phyloP scores from a whole-genome alignment of 129 eudicot genomes.

The Chrysanthemum makinoi region DNA sequence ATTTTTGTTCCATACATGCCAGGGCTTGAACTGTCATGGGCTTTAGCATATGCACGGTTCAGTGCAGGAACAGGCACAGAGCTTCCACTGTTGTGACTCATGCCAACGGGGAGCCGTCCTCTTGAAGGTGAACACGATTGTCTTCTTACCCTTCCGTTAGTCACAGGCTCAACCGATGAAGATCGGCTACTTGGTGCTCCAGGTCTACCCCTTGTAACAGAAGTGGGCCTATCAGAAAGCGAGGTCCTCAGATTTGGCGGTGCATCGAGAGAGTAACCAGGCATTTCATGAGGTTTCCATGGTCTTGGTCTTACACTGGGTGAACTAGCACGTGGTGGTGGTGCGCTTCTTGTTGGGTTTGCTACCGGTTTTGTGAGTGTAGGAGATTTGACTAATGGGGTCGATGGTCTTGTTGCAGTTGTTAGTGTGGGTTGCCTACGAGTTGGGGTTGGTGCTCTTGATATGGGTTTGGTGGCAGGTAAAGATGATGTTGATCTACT shows the following conservation, averaged over 20 bases:
- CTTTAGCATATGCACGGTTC: slow-evolving; percentile 76
- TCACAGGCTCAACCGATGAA: slow-evolving; percentile 71
- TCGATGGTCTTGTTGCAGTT: slow-evolving; percentile 38
- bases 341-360: slow-evolving; percentile 39
- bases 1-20: slow-evolving; percentile 79
- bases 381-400: slow-evolving; percentile 41
- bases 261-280: slow-evolving; percentile 82
- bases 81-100: slow-evolving; percentile 65
- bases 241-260: slow-evolving; percentile 91
- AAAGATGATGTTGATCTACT: slow-evolving; percentile 49
- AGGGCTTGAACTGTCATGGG: slow-evolving; percentile 77
- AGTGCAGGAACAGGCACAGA: slow-evolving; percentile 75
- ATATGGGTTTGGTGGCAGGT: slow-evolving; percentile 49
- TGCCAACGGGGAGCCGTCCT: slow-evolving; percentile 79
- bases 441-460: slow-evolving; percentile 77
- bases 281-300: slow-evolving; percentile 98
- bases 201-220: slow-evolving; percentile 86
- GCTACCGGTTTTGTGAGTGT: slow-evolving; percentile 40
- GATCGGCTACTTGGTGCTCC: slow-evolving; percentile 77
- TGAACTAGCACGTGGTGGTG: slow-evolving; percentile 65
- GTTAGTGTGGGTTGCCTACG: slow-evolving; percentile 62
- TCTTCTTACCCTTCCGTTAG: slow-evolving; percentile 70
- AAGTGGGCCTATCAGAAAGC: slow-evolving; percentile 68
- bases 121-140: slow-evolving; percentile 98
- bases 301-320: slow-evolving; percentile 73